Percentiles rank a stretch among this genome's conserved stretches.
phyloP scores from a whole-genome alignment of 1,284 basidiomycete species.

The Cerioporus squamosus region DNA sequence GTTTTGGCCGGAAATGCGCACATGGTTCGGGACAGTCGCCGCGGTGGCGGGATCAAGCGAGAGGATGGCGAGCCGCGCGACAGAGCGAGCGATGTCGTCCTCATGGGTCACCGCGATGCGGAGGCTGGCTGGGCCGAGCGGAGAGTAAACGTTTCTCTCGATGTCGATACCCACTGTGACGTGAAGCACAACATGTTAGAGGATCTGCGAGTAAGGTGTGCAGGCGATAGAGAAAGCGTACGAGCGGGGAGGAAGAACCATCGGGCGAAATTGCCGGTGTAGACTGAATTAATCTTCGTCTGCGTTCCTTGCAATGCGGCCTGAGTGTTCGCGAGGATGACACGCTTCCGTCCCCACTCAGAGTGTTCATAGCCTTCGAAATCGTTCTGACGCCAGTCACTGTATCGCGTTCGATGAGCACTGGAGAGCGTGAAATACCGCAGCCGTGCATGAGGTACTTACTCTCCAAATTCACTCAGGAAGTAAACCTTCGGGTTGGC shows the following conservation, averaged over 20 bases:
- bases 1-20: conserved; percentile 26
- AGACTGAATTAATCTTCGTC: conserved; percentile 29
- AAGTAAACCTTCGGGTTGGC: conserved; percentile 30
- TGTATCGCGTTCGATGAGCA: background rate
- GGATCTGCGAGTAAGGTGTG: no score
- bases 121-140: conserved; percentile 21
- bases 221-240: conserved; percentile 1
- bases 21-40: conserved; percentile 24
- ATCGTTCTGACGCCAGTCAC: conserved; percentile 31
- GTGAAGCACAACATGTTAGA: no score
- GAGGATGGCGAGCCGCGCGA: conserved; percentile 31
- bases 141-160: conserved; percentile 21
- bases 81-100: conserved; percentile 28
- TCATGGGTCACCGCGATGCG: conserved; percentile 28
- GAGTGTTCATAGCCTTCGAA: conserved; percentile 28
- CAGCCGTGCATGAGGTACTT: no score
- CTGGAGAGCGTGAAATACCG: background rate
- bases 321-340: conserved; percentile 17
- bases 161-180: conserved; percentile 29
- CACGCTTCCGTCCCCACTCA: conserved; percentile 28
- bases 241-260: conserved; percentile 7
- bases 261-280: conserved; percentile 32
- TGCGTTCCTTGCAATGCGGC: conserved; percentile 14
- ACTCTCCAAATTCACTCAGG: conserved; percentile 34
- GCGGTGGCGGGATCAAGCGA: conserved; percentile 24